Base-by-base conservation (phyloP, 2,329 filamentous ascomycete genomes). In the Pseudogymnoascus sp. region DNA sequence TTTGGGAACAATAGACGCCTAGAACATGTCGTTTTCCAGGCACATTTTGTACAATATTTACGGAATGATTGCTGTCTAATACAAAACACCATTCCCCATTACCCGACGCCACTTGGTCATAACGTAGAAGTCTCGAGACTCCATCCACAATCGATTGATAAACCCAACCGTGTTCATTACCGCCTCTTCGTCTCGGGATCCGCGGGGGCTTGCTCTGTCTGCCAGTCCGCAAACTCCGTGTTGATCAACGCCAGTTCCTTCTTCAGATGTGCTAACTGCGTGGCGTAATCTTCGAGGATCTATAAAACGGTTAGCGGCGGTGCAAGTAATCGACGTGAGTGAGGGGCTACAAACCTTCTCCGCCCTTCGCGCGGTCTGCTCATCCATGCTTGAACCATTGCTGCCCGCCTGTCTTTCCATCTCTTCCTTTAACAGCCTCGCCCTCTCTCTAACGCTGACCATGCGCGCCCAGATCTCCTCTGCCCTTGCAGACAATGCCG, bases 381-480 rank as follows among this genome's bases (percentile, higher is more conserved):
- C 86, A 50, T 87, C 84, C 61, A 92, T 74, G 0, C 80, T 78
- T 34, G 82, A 81, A 14, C 78, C 76, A 38, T 82, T 79, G 60
- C 79, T 76, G 25, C 78, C 75, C 2, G 84, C 82, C 60, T 86
- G 78, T 74, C 85, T 86, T 71, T 87, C 88, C 62, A 90, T 80
- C 76, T 94, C 89, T 67, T 83, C 84, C 69, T 87, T 87, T 67
- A 95, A 74, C 68, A 85, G 81, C 66, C 87, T 83, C 20, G 88
- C 87, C 65, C 90, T 84, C 64, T 89, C 88, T 65, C 88, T 79
- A 57, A 94, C 77, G 37, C 87, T 82, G 57, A 91, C 87, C 75
- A 94, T 82, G 50, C 90, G 79, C 65, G 89, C 91, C 90, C 90
- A 94, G 47, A 94, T 84, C 76, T 94, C 90, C 73, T 94, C 90